Conservation (phyloP, 768 basidiomycete species). For the Podaxis sp. region DNA sequence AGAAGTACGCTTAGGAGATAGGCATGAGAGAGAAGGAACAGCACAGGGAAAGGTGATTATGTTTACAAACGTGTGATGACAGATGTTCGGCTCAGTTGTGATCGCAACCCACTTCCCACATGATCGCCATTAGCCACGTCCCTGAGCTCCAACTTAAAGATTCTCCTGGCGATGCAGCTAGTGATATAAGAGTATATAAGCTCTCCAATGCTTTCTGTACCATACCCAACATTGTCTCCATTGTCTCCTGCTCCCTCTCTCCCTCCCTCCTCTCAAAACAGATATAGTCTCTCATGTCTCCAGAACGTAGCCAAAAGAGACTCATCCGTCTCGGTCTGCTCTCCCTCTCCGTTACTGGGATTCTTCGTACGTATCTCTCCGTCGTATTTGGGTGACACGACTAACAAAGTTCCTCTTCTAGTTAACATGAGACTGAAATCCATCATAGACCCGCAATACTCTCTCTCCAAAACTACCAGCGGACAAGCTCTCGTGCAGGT, state of each 20-base stretch:
- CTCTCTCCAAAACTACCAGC: conserved; percentile 5
- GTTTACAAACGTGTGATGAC: conserved; percentile 3
- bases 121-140: not conserved
- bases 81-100: not conserved
- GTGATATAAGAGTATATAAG: not conserved
- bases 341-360: conserved; percentile 8
- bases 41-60: not conserved
- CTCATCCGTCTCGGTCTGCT: conserved; percentile 8
- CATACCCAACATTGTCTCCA: not conserved
- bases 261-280: not conserved
- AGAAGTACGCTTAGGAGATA: not conserved
- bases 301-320: conserved; percentile 5
- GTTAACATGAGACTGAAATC: conserved; percentile 9
- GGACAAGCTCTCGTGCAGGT: conserved; percentile 5
- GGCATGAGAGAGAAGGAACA: not conserved
- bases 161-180: not conserved
- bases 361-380: conserved; percentile 1
- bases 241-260: not conserved
- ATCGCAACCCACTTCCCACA: not conserved
- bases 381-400: too few species aligned
- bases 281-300: not conserved
- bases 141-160: not conserved
- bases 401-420: not conserved
- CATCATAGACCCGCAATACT: conserved; percentile 7
- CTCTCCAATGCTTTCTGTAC: not conserved